A percentile compares a stretch with the other conserved stretches of the same genome.
These are phyloP conservation scores for Wallemia mellicola DNA, from an alignment of 1,284 basidiomycete genomes.

Conservation along the genomic window DNA sequence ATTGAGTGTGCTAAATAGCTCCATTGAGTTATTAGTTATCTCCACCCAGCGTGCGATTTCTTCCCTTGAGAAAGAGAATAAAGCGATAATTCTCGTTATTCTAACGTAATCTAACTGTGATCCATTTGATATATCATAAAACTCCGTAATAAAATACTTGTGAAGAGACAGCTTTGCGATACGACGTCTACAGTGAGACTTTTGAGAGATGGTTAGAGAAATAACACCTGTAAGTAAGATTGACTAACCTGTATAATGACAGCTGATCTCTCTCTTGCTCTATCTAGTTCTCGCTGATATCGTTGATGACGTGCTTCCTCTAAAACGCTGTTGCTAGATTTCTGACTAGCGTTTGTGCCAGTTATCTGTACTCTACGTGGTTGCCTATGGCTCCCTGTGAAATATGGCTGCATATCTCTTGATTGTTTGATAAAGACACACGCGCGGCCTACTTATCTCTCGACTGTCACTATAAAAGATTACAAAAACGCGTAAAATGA, in stretches of 20 bases:
- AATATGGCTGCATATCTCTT: slow-evolving; percentile 6
- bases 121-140: background rate
- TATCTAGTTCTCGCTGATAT: slow-evolving; percentile 25
- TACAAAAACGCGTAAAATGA: background rate
- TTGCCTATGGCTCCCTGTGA: slow-evolving; percentile 15
- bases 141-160: background rate
- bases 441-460: background rate
- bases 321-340: slow-evolving; percentile 27
- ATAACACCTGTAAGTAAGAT: background rate
- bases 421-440: background rate
- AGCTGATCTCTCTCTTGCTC: slow-evolving; percentile 27
- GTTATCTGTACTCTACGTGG: slow-evolving; percentile 37
- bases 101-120: background rate
- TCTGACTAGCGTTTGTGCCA: slow-evolving; percentile 27
- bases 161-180: background rate
- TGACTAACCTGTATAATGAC: slow-evolving; percentile 25
- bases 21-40: background rate
- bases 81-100: background rate
- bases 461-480: background rate
- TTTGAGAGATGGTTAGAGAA: slow-evolving; percentile 7
- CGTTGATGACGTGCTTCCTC: slow-evolving; percentile 29
- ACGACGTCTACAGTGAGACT: slow-evolving; percentile 3
- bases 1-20: background rate
- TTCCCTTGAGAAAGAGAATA: background rate
- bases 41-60: background rate